Evolutionary conservation across 352 stramenopile species (phyloP).

Genomic region (Globisporangium middletonii): DNA sequence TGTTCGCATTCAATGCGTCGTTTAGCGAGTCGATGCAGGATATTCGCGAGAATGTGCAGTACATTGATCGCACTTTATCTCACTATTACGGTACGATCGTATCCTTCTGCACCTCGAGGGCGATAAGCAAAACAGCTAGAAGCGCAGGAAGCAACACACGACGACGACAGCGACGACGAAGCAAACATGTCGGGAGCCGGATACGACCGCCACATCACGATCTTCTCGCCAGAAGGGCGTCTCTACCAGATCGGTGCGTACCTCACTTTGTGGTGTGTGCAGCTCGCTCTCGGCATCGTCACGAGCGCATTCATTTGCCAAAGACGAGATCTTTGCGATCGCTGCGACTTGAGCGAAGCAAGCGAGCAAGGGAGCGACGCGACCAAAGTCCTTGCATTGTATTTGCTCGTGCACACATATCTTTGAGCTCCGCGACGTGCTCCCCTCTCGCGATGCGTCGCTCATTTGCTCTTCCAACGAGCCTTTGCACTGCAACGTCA

Average conservation of each 20-base stretch:
- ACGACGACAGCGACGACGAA: not conserved
- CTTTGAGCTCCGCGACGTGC: not conserved
- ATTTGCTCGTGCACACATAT: no score
- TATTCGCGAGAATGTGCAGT: no score
- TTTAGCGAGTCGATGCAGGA: no score
- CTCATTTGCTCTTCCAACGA: not conserved
- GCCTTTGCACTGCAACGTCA: not conserved
- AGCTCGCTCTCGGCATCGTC: not conserved
- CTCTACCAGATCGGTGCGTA: constrained; percentile 96
- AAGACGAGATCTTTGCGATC: constrained; percentile 11
- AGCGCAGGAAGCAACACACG: constrained; percentile 3
- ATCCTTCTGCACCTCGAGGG: not conserved
- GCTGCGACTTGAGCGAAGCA: not conserved
- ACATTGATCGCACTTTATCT: constrained; percentile 7
- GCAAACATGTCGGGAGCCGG: constrained; percentile 74
- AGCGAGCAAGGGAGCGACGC: not conserved
- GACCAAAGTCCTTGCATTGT: no score
- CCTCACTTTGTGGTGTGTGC: not conserved
- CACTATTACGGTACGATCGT: constrained; percentile 2
- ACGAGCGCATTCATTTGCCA: not conserved
- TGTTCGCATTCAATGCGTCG: no score
- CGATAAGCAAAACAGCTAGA: constrained; percentile 11
- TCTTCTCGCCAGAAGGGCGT: constrained; percentile 98
- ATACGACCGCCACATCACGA: constrained; percentile 95
- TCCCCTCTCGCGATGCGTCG: not conserved